These are phyloP conservation scores for Melastoma candidum DNA, from an alignment of 441 rosid genomes.

Conservation along the genomic window DNA sequence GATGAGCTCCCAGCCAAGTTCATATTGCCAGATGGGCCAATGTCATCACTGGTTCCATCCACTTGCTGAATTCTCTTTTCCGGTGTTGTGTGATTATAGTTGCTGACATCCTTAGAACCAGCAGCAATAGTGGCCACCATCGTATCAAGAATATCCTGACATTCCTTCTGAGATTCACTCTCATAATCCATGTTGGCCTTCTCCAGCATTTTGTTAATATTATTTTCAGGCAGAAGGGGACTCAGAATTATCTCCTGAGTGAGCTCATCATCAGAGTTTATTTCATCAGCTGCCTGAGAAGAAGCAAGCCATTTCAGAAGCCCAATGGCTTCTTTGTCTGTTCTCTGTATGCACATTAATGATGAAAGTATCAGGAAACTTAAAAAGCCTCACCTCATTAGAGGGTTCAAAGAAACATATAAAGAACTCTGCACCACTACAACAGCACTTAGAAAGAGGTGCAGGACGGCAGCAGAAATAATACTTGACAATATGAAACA, in stretches of 20 bases:
- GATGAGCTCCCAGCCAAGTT: constrained; percentile 32
- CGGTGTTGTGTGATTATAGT: constrained; percentile 24
- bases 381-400: background rate
- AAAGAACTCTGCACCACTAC: too few relatives aligned
- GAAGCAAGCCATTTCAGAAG: constrained; percentile 92
- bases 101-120: constrained; percentile 29
- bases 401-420: too few relatives aligned
- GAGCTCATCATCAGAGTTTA: constrained; percentile 96
- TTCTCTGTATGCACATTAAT: constrained; percentile 26
- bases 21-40: constrained; percentile 23
- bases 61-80: constrained; percentile 31
- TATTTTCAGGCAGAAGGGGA: constrained; percentile 64
- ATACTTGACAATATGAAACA: too few relatives aligned
- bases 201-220: constrained; percentile 65
- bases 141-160: constrained; percentile 97
- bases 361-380: constrained; percentile 7
- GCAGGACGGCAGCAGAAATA: too few relatives aligned
- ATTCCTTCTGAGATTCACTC: constrained; percentile 84
- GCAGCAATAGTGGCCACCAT: constrained; percentile 42
- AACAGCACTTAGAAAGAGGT: too few relatives aligned
- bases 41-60: constrained; percentile 44
- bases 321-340: constrained; percentile 67
- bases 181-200: constrained; percentile 72
- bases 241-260: constrained; percentile 68
- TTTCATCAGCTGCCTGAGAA: constrained; percentile 86